Base-by-base conservation (phyloP, 768 basidiomycete species). In the Rhodotorula toruloides region DNA sequence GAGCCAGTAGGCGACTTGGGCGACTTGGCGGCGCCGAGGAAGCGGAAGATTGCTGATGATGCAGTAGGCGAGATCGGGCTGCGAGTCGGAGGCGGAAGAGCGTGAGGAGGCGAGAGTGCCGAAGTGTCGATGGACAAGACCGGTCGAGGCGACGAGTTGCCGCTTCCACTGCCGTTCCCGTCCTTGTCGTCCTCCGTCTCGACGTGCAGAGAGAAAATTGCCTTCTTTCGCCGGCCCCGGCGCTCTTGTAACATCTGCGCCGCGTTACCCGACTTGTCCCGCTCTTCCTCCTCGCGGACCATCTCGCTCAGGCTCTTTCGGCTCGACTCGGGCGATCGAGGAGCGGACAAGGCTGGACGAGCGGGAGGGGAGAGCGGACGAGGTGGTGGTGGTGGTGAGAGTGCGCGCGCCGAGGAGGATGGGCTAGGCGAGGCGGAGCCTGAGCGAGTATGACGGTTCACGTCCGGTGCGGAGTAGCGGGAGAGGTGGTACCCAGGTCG, bases 251-350 rank as follows among this genome's bases (percentile, higher is more conserved):
- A 25, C n/a, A 29, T 8, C 47, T 48, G 21, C 8, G n/a, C 47
- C 8, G 47, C 47, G 9, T n/a, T n/a, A 3, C 31, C 54, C 9
- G 37, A 42, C 9, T 64, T 32, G n/a, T 67, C 61, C 29, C 11
- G 14, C 40, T 57, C 65, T 27, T 62, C 60, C 46, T 67, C 66
- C 29, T 67, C 66, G 19, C 50, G 46, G 4, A 67, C 66, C 60
- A 67, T 62, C 31, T 67, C 66, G 39, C 53, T 56, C 48, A 67
- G 14, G 32, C 61, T 67, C 56, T 48, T 67, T 22, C 66, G 43
- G 42, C 54, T 67, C 6, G 44, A 22, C 8, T 42, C 27, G 3
- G 54, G 50, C 14, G 59, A 25, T 25, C 11, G 47, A 39, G 13
- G 47, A 13, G 8, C 3, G 10, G 11, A n/a, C 12, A 4, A 13